These are phyloP conservation scores for Chaetomium olivaceum DNA, from an alignment of 2,329 filamentous ascomycete species.

Conservation along the genomic window DNA sequence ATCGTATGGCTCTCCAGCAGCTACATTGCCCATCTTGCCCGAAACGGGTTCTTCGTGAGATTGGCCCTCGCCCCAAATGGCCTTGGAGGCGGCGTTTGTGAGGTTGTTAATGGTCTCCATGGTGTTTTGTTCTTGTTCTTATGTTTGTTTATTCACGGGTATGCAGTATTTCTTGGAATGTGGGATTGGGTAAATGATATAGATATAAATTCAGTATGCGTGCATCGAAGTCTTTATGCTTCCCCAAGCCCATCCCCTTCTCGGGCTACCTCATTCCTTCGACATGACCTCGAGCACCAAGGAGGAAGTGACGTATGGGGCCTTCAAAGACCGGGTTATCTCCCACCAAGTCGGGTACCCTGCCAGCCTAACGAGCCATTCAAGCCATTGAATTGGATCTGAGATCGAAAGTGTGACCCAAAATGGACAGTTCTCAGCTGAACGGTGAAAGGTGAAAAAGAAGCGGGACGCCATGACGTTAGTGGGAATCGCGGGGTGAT, in stretches of 20 bases:
- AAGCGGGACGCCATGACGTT: conserved; percentile 18
- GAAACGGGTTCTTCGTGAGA: conserved; percentile 65
- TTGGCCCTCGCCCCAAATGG: conserved; percentile 49
- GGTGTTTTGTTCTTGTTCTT: conserved; percentile 22
- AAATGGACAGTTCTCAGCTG: background rate
- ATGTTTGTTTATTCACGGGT: background rate
- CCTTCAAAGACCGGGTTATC: background rate
- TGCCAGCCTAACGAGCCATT: background rate
- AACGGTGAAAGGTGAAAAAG: background rate
- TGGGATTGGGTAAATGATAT: background rate
- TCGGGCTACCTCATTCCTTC: conserved; percentile 10
- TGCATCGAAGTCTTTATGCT: background rate
- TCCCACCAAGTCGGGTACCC: background rate
- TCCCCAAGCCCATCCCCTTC: background rate
- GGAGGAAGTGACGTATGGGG: conserved; percentile 18
- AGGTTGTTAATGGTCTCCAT: conserved; percentile 68
- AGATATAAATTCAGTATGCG: background rate
- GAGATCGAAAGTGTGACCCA: background rate
- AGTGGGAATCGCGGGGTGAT: background rate
- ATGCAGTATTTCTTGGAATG: background rate
- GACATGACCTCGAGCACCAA: background rate
- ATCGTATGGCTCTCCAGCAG: conserved; percentile 72
- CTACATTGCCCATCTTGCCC: conserved; percentile 67
- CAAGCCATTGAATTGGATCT: background rate
- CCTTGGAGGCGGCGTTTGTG: conserved; percentile 50